These are phyloP conservation scores for Trametes polyzona DNA, from an alignment of 1,284 basidiomycete species.

Conservation along the genomic window DNA sequence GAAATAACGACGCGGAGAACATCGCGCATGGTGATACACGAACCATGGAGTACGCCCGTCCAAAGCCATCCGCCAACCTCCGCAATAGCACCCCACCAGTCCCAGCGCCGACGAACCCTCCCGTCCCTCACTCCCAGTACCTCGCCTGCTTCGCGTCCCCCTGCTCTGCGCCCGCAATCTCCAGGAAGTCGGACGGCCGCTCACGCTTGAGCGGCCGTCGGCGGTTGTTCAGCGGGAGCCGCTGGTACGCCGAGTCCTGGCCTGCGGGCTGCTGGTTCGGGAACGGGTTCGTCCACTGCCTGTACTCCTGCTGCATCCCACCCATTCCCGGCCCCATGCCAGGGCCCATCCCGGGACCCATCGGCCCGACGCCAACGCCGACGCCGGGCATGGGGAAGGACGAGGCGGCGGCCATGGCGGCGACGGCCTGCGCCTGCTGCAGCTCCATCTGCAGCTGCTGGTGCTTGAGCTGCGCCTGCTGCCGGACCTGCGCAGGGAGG, in stretches of 20 bases:
- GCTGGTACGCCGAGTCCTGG: conserved; percentile 83
- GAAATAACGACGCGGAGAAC: too few relatives aligned
- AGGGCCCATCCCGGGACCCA: conserved; percentile 2
- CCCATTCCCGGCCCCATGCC: not conserved
- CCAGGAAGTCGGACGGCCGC: conserved; percentile 80
- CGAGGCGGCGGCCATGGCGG: conserved; percentile 49
- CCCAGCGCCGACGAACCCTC: too few relatives aligned
- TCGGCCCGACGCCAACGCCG: conserved; percentile 15
- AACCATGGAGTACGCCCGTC: too few relatives aligned
- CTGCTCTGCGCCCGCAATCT: conserved; percentile 60
- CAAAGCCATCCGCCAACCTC: too few relatives aligned
- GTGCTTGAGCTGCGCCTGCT: conserved; percentile 77
- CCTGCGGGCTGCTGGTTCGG: conserved; percentile 63
- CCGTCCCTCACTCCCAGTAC: conserved; percentile 80
- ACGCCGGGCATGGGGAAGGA: conserved; percentile 46
- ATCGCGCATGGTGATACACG: too few relatives aligned
- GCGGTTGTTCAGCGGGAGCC: conserved; percentile 77
- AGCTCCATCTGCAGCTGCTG: conserved; percentile 78
- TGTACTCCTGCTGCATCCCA: conserved; percentile 41
- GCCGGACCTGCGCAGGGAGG: conserved; percentile 71
- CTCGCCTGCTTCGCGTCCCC: conserved; percentile 64
- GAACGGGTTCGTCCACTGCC: conserved; percentile 57
- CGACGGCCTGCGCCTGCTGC: conserved; percentile 72
- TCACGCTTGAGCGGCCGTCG: conserved; percentile 77
- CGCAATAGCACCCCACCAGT: too few relatives aligned